Conservation (phyloP, 2,329 filamentous ascomycete genomes). For the Endoconidiophora polonica region DNA sequence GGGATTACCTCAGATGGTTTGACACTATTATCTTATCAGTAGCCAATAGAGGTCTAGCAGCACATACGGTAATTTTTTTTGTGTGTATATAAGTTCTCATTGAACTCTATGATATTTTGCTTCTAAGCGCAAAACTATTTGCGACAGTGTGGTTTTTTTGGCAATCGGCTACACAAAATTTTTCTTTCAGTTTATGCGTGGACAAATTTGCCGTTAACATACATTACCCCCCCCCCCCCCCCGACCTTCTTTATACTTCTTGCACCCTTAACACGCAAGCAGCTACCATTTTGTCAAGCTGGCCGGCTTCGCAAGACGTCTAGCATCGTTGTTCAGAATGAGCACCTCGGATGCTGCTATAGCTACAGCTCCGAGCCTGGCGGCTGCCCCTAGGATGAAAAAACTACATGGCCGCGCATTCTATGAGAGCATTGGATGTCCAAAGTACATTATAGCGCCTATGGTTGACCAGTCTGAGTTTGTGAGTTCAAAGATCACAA, state of each 20-base stretch:
- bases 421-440: conserved; percentile 86
- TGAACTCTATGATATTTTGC: no score
- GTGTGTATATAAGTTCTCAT: not conserved
- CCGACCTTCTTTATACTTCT: no score
- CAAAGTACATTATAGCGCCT: conserved; percentile 77
- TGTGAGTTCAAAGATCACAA: conserved; percentile 29
- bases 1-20: not conserved
- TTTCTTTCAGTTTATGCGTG: no score
- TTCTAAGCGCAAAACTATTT: no score
- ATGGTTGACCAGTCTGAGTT: conserved; percentile 99
- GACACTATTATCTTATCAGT: conserved; percentile 5
- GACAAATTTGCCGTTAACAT: no score
- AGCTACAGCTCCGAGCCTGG: not conserved
- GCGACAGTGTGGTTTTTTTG: no score
- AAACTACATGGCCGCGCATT: conserved; percentile 78
- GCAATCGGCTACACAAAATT: no score
- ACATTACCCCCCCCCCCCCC: no score
- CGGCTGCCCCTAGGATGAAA: conserved; percentile 16
- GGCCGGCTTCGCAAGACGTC: conserved; percentile 3
- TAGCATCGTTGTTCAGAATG: conserved; percentile 9
- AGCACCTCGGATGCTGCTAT: not conserved
- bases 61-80: not conserved
- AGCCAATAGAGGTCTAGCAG: not conserved
- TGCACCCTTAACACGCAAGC: not conserved
- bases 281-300: not conserved